Evolutionary conservation across 495 filamentous ascomycete genomes (phyloP).

Genomic region (Hypoxylon intermedium): DNA sequence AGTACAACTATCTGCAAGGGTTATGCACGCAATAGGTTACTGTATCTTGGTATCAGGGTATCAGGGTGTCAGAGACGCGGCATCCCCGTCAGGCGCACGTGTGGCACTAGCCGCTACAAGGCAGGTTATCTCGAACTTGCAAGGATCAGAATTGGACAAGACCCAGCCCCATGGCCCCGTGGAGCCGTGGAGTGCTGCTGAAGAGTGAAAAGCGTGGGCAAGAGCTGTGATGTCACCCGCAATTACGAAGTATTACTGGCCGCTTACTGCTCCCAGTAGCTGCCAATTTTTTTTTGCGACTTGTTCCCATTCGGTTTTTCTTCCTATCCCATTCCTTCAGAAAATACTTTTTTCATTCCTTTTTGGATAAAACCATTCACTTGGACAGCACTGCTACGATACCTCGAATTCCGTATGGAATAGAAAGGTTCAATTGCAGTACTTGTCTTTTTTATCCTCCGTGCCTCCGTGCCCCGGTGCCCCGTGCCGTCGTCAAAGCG

Average conservation of each 20-base stretch:
- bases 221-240: constrained; percentile 32
- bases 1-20: constrained; percentile 5
- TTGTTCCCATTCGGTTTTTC: constrained; percentile 6
- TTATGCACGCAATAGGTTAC: no score
- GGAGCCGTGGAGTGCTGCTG: background rate
- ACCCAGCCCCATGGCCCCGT: background rate
- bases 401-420: constrained; percentile 6
- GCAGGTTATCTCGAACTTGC: constrained; percentile 21
- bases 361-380: background rate
- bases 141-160: constrained; percentile 9
- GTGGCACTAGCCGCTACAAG: constrained; percentile 17
- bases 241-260: no score
- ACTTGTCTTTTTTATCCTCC: background rate
- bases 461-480: constrained; percentile 4
- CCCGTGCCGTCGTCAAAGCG: background rate
- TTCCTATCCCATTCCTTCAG: background rate
- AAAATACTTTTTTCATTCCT: background rate
- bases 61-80: constrained; percentile 11
- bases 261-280: constrained; percentile 16
- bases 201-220: background rate
- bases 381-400: background rate
- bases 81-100: constrained; percentile 17
- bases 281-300: constrained; percentile 16
- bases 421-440: background rate
- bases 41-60: no score